Evolutionary conservation across 2,329 filamentous ascomycete genomes (phyloP).

Genomic region (Allantophomopsis lycopodina): DNA sequence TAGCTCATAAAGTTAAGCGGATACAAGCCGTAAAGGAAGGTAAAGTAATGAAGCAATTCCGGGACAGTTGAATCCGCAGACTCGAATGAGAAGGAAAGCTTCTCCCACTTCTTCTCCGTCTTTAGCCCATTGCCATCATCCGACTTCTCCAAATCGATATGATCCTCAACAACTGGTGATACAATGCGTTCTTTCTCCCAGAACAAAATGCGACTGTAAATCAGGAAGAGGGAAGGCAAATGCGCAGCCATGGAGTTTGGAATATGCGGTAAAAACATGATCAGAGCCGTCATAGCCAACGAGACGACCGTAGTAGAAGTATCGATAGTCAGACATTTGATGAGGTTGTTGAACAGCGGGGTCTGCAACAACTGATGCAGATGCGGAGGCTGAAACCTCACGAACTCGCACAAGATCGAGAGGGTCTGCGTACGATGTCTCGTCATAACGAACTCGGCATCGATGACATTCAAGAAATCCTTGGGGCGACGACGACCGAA

Average conservation of each 20-base stretch:
- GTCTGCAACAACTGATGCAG: conserved; percentile 62
- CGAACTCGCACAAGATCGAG: conserved; percentile 56
- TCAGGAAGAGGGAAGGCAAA: conserved; percentile 63
- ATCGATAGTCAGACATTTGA: conserved; percentile 64
- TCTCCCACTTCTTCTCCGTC: conserved; percentile 43
- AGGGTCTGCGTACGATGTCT: conserved; percentile 50
- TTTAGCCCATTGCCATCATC: conserved; percentile 18
- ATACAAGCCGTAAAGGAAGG: conserved; percentile 70
- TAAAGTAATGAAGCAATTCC: conserved; percentile 64
- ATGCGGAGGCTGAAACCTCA: conserved; percentile 67
- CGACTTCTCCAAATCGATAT: conserved; percentile 15
- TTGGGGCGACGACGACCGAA: conserved; percentile 56
- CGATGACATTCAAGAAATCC: conserved; percentile 51
- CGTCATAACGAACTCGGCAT: conserved; percentile 51
- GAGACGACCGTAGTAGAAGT: conserved; percentile 68
- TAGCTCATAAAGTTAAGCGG: conserved; percentile 81
- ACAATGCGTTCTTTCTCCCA: conserved; percentile 40
- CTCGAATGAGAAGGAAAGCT: conserved; percentile 44
- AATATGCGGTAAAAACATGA: conserved; percentile 75
- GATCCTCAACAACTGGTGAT: conserved; percentile 4
- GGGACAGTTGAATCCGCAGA: conserved; percentile 47
- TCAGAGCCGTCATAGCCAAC: conserved; percentile 57
- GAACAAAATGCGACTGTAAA: conserved; percentile 68
- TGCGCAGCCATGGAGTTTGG: conserved; percentile 56
- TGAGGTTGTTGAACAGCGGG: conserved; percentile 54